These are phyloP conservation scores for Dictyostelium capitatum DNA, from an alignment of 78 protist species.

Conservation along the genomic window DNA sequence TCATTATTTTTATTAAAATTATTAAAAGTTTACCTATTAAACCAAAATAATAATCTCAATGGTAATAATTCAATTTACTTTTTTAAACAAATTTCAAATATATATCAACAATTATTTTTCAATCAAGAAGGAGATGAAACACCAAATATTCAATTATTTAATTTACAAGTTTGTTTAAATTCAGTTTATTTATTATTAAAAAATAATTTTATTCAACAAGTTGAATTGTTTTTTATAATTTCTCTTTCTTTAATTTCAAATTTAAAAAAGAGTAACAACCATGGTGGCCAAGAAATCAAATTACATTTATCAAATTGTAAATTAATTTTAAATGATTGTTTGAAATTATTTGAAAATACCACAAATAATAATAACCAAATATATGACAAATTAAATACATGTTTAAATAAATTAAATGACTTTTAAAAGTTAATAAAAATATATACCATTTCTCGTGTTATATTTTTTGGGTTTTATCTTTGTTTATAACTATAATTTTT, in stretches of 20 bases:
- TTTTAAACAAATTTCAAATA: conserved; percentile 20
- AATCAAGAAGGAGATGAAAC: not conserved
- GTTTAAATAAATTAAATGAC: conserved; percentile 17
- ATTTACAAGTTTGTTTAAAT: not conserved
- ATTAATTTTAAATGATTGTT: not conserved
- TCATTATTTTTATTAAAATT: not conserved
- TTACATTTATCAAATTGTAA: not conserved
- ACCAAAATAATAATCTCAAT: not conserved
- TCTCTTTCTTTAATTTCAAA: not conserved
- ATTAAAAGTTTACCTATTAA: not conserved
- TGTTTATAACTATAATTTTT: no score
- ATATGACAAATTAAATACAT: conserved; percentile 13
- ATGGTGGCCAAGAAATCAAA: not conserved
- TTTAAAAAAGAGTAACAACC: not conserved
- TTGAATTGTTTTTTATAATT: conserved; percentile 9
- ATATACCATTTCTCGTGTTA: no score
- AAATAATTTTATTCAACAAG: not conserved
- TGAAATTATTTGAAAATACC: not conserved
- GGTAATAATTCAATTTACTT: not conserved
- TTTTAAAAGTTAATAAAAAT: not conserved
- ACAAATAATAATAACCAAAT: not conserved
- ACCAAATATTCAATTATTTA: not conserved
- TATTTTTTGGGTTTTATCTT: no score
- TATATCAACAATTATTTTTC: conserved; percentile 18
- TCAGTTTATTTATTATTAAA: conserved; percentile 14